Base-by-base conservation (phyloP, 352 stramenopile genomes). In the Pythium phragmitis region DNA sequence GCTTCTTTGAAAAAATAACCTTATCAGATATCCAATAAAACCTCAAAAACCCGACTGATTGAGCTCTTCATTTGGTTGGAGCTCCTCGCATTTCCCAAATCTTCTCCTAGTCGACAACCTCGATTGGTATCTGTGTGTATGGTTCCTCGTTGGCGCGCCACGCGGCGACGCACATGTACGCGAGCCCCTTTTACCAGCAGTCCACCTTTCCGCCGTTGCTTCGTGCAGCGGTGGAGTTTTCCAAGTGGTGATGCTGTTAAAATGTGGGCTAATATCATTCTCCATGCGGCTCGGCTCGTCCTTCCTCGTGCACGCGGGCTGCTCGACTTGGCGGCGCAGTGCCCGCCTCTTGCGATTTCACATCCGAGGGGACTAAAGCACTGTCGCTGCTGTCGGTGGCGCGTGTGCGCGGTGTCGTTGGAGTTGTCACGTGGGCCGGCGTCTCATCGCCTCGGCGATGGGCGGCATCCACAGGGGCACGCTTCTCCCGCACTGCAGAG, bases 161-260 rank as follows among this genome's bases (percentile, higher is more conserved):
- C 34, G 34, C 11, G 7, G 33, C 33, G 33, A 37, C 7, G 7
- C 34, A 6, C 34, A 13, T 39, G 34, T 39, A 39, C 34, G 1
- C 7, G 39, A 65, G 47, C 49, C 77, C 82, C 74, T 86, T 82
- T 88, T 88, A 85, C 79, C 81, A 90, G 81, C 72, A 84, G 73
- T 71, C 63, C 78, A 77, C 65, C 72, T 54, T 56, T 50, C 76
- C 72, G 28, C 55, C 34, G 39, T 19, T 46, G 6, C 39, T 7
- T 46, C 6, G 39, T 28, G 12, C 21, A n/a, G 42, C 16, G 19
- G 55, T 19, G 42, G 55, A 43, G 55, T 61, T 36, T 37, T 53
- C 43, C 68, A 72, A 61, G 62, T 79, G 65, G 56, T 79, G 82
- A 70, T 66, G 68, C 69, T 86, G 82, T 91, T 89, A 91, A 91